phyloP scores from a whole-genome alignment of 192 early-diverging fungal genomes.

The Coemansia sp. region DNA sequence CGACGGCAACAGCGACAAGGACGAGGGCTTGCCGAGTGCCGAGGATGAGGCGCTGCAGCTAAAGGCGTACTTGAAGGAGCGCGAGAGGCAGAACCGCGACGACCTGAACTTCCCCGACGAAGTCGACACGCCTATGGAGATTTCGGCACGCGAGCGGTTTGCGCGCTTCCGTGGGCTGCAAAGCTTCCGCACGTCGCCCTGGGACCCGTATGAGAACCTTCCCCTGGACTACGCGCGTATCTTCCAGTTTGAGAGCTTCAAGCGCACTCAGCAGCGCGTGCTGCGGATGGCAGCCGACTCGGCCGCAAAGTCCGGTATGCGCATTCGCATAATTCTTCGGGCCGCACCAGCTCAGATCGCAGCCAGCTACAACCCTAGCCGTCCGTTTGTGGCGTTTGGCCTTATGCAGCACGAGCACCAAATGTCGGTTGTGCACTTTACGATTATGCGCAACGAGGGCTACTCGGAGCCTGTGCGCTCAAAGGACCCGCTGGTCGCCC shows the following conservation, averaged over 20 bases:
- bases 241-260: constrained; percentile 94
- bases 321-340: constrained; percentile 76
- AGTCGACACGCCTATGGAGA: constrained; percentile 89
- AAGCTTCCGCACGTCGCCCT: constrained; percentile 91
- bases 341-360: constrained; percentile 53
- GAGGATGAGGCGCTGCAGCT: constrained; percentile 52
- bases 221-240: constrained; percentile 95
- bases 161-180: constrained; percentile 93
- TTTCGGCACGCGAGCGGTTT: constrained; percentile 83
- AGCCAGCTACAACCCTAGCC: constrained; percentile 6
- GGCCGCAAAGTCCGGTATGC: constrained; percentile 66
- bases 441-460: constrained; percentile 69
- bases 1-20: constrained; percentile 28
- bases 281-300: constrained; percentile 53
- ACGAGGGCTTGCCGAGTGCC: constrained; percentile 30
- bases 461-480: constrained; percentile 82
- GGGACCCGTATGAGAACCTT: constrained; percentile 98
- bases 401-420: constrained; percentile 94
- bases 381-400: constrained; percentile 63
- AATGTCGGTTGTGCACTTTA: constrained; percentile 84
- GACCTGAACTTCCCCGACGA: constrained; percentile 95
- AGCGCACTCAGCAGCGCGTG: constrained; percentile 76
- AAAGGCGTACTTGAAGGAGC: constrained; percentile 61
- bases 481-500: constrained; percentile 89
- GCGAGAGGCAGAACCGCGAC: constrained; percentile 58